Percentiles rank a stretch among this genome's conserved stretches.
phyloP scores from a whole-genome alignment of 495 filamentous ascomycete genomes.

The Talaromyces proteolyticus region DNA sequence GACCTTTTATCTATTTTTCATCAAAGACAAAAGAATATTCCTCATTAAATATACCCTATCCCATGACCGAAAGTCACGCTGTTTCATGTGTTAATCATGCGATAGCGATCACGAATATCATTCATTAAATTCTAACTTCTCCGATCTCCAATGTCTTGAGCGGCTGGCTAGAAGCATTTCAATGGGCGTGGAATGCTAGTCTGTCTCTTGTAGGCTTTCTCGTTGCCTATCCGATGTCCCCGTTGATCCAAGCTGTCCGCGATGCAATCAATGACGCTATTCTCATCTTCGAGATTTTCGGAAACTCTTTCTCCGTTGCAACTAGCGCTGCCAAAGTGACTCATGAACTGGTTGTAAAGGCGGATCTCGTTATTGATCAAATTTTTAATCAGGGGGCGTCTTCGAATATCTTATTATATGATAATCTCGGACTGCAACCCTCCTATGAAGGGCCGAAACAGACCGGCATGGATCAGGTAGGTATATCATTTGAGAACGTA shows the following conservation, averaged over 20 bases:
- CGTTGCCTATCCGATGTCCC: conserved; percentile 31
- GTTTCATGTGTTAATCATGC: conserved; percentile 37
- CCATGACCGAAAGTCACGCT: conserved; percentile 22
- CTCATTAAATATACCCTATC: conserved; percentile 7
- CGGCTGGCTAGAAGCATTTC: conserved; percentile 40
- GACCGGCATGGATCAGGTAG: too few relatives aligned
- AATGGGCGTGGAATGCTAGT: conserved; percentile 46
- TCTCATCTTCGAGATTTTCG: conserved; percentile 23
- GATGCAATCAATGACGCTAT: conserved; percentile 27
- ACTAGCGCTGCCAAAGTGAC: not conserved
- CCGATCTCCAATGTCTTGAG: conserved; percentile 36
- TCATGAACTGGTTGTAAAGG: too few relatives aligned
- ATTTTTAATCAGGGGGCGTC: conserved; percentile 5
- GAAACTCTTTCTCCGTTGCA: not conserved
- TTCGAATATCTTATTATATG: not conserved
- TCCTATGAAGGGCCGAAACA: too few relatives aligned
- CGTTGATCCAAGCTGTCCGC: conserved; percentile 21
- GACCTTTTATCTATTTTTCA: conserved; percentile 20
- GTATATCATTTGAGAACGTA: too few relatives aligned
- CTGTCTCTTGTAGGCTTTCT: conserved; percentile 43
- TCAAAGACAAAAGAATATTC: conserved; percentile 10
- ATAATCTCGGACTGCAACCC: too few relatives aligned
- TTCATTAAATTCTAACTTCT: conserved; percentile 40
- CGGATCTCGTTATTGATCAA: not conserved
- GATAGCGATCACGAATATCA: conserved; percentile 36